Conservation (phyloP, 2,329 filamentous ascomycete genomes). For the Colletotrichum caudatum region DNA sequence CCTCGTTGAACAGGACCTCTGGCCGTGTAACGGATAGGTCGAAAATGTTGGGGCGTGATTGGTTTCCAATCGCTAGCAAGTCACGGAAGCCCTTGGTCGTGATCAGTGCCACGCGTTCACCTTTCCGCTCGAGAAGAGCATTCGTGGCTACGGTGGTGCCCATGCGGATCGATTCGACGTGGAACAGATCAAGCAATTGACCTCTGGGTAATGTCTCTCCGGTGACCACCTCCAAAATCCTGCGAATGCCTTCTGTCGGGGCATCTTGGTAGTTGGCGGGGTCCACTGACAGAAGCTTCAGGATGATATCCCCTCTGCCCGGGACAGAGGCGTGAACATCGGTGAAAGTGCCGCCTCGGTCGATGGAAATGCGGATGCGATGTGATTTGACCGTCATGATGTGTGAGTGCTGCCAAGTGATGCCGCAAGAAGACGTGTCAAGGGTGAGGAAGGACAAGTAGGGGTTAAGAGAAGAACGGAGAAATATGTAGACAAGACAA, state of each 20-base stretch:
- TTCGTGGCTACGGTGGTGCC: slow-evolving; percentile 86
- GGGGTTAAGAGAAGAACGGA: slow-evolving; percentile 17
- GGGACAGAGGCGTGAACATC: slow-evolving; percentile 76
- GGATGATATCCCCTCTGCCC: slow-evolving; percentile 74
- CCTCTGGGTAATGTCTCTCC: slow-evolving; percentile 51
- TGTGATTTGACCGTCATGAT: slow-evolving; percentile 45
- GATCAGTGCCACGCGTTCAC: slow-evolving; percentile 76
- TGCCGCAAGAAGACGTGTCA: slow-evolving; percentile 14
- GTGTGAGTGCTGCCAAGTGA: slow-evolving; percentile 15
- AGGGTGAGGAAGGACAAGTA: not conserved
- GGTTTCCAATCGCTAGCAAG: slow-evolving; percentile 78
- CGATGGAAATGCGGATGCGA: slow-evolving; percentile 50
- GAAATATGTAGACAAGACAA: slow-evolving; percentile 3
- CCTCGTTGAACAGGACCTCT: slow-evolving; percentile 75
- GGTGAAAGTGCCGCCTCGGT: slow-evolving; percentile 69
- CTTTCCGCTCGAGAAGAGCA: slow-evolving; percentile 80
- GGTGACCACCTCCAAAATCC: slow-evolving; percentile 52
- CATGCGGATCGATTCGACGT: slow-evolving; percentile 77
- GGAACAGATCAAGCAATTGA: slow-evolving; percentile 50
- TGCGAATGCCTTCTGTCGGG: slow-evolving; percentile 77
- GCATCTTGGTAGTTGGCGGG: slow-evolving; percentile 80
- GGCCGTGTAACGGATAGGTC: slow-evolving; percentile 77
- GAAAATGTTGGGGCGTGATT: slow-evolving; percentile 79
- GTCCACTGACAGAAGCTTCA: slow-evolving; percentile 79
- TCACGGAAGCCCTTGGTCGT: slow-evolving; percentile 81